A percentile compares a stretch with the other conserved stretches of the same genome.
phyloP scores from a whole-genome alignment of 345 rosid genomes.

The Carallia brachiata region DNA sequence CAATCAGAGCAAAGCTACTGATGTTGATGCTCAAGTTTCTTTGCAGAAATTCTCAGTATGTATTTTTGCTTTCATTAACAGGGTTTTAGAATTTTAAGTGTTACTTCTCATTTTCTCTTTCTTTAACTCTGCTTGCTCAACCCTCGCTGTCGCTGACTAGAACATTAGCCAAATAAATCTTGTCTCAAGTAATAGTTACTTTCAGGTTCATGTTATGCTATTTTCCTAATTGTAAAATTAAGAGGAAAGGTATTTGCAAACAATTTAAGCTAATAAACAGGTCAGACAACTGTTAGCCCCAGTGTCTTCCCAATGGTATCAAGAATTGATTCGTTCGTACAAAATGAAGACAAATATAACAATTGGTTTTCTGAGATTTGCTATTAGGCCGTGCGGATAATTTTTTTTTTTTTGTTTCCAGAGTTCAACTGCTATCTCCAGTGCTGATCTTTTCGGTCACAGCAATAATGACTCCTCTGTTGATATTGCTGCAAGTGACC shows the following conservation, averaged over 20 bases:
- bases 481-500: slow-evolving; percentile 81
- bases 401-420: slow-evolving; percentile 21
- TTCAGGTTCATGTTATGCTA: no score
- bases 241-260: no score
- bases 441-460: slow-evolving; percentile 88
- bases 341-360: no score
- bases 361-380: background rate
- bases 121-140: background rate
- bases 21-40: slow-evolving; percentile 65
- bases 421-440: slow-evolving; percentile 94
- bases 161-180: no score
- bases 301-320: no score
- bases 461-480: slow-evolving; percentile 41
- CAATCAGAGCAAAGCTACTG: slow-evolving; percentile 54
- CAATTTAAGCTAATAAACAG: no score
- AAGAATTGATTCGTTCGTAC: background rate
- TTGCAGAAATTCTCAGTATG: slow-evolving; percentile 91
- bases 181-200: no score
- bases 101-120: background rate
- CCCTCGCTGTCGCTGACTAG: no score
- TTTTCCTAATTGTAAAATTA: no score
- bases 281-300: no score
- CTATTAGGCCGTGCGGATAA: background rate
- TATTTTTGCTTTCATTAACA: slow-evolving; percentile 3
- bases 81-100: background rate